phyloP scores from a whole-genome alignment of 2,329 filamentous ascomycete species.

The Ophiostoma angusticollis region DNA sequence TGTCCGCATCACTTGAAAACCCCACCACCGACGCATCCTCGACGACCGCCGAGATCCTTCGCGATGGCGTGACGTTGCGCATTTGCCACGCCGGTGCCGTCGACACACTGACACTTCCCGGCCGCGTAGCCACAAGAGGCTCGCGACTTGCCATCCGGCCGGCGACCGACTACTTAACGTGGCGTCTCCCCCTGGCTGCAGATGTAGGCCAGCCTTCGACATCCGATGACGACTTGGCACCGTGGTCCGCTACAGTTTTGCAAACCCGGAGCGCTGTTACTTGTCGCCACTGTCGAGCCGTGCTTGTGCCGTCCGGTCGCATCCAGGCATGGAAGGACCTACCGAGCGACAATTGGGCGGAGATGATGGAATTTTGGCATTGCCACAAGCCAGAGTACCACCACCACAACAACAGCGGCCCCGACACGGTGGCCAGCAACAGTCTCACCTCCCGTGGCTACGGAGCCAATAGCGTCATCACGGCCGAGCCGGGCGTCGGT shows the following conservation, averaged over 20 bases:
- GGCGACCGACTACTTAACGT: conserved; percentile 21
- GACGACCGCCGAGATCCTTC: conserved; percentile 32
- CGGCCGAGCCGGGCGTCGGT: conserved; percentile 51
- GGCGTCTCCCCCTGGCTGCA: conserved; percentile 34
- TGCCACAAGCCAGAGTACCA: conserved; percentile 69
- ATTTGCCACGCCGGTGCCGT: conserved; percentile 33
- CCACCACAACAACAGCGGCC: conserved; percentile 4
- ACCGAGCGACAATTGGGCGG: conserved; percentile 94
- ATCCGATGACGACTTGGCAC: conserved; percentile 20
- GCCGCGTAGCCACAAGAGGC: conserved; percentile 21
- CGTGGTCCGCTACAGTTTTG: conserved; percentile 45
- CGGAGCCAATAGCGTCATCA: conserved; percentile 64
- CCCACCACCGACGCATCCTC: conserved; percentile 26
- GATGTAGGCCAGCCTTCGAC: background rate
- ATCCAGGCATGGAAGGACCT: conserved; percentile 72
- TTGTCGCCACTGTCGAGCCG: conserved; percentile 28
- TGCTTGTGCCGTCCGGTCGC: conserved; percentile 25
- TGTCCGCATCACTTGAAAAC: conserved; percentile 38
- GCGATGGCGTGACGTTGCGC: conserved; percentile 31
- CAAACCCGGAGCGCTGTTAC: conserved; percentile 24
- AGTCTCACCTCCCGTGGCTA: conserved; percentile 57
- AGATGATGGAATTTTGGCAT: conserved; percentile 99
- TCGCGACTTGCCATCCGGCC: conserved; percentile 19
- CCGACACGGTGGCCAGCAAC: conserved; percentile 26
- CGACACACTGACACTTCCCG: conserved; percentile 30